Evolutionary conservation across 331 rosid species (phyloP).

Genomic region (Acacia concinna): DNA sequence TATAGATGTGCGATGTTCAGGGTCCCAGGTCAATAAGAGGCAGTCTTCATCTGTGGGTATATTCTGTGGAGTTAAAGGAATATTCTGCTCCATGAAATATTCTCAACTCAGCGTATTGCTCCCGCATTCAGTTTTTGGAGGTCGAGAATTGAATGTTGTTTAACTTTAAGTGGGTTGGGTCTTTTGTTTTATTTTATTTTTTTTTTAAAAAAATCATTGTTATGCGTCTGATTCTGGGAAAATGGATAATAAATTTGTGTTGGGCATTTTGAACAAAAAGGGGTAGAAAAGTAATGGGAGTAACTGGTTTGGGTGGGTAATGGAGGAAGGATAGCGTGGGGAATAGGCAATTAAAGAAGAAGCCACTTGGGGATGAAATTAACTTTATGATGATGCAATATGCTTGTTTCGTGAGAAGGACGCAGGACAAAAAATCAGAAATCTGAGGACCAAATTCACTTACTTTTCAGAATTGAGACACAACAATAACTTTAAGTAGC

Average conservation of each 20-base stretch:
- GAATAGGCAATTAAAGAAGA: background rate
- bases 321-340: background rate
- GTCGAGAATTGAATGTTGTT: no score
- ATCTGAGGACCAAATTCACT: background rate
- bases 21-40: background rate
- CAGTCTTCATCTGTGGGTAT: background rate
- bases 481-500: background rate
- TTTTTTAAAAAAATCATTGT: no score
- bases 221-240: no score
- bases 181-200: no score
- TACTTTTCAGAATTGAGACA: background rate
- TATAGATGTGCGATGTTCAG: background rate
- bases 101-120: no score
- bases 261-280: background rate
- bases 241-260: background rate
- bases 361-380: background rate
- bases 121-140: no score
- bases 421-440: background rate
- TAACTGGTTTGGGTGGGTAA: background rate
- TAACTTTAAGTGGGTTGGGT: no score
- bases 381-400: background rate
- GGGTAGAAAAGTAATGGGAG: background rate
- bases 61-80: background rate
- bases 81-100: background rate
- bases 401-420: background rate